Evolutionary conservation across 768 basidiomycete genomes (phyloP), one percentile per base, ranked within the genome.

Genomic region (Russula emetica): DNA sequence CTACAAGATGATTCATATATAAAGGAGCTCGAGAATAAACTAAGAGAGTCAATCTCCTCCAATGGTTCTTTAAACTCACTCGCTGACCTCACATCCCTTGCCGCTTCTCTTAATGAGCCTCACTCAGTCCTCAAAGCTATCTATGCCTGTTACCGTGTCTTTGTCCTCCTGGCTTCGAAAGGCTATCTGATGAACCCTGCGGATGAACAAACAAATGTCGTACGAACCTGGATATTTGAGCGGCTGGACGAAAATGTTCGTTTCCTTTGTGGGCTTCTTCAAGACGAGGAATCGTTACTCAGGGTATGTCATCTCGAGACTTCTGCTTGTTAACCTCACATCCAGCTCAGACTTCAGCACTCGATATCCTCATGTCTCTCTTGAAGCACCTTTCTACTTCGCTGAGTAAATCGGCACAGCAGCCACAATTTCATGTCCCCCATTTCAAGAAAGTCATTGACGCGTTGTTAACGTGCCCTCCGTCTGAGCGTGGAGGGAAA

Each of bases 121-220:
- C 79, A 80, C 66, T 79, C 83, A 32, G 81, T 85, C 16, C 88
- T 82, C 61, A 93, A 89, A 72, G 86, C 83, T 1, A 81, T 94
- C 20, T 96, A 93, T 74, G 87, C 92, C 0, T 73, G 90, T 6
- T 94, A 96, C 73, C 78, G 94, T 44, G 78, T 87, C 14, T 94
- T 92, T 71, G 83, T 89, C 10, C 68, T 80, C 24, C 75, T 90
- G 40, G 80, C 93, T 54, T 72, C 79, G 3, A 79, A 79, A 34
- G 83, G 85, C 66, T 75, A 93, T 16, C 77, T 77, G 38, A 76
- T 77, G 30, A 79, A 78, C 18, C 77, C 82, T 38, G 85, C 84
- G 30, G 82, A 81, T 18, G 81, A 83, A 45, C 83, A 83, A 69
- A 78, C 82, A 20, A 79, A 78, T 63, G 72, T 78, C 13, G 89